A percentile compares a stretch with the other conserved stretches of the same genome.
phyloP scores from a whole-genome alignment of 2,329 filamentous ascomycete species.

The Diaporthe vexans region DNA sequence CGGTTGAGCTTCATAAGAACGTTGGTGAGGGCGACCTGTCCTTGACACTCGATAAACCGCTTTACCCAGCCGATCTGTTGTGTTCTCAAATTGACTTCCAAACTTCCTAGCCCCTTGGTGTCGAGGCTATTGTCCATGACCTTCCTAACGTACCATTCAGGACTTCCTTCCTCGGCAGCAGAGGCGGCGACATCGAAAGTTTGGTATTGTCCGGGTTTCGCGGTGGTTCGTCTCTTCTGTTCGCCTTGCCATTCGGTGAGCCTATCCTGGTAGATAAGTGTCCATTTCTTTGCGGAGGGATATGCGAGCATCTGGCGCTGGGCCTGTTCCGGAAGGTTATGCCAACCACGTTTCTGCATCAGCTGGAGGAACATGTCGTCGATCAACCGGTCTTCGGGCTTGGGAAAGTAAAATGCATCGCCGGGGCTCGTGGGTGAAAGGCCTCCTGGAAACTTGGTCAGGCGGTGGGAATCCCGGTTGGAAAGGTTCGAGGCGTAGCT shows the following conservation, averaged over 20 bases:
- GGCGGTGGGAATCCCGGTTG: constrained; percentile 69
- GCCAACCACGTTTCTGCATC: constrained; percentile 98
- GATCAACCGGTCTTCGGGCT: constrained; percentile 83
- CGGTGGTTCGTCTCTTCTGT: constrained; percentile 85
- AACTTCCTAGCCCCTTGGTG: constrained; percentile 89
- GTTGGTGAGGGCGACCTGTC: constrained; percentile 95
- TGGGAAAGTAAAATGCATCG: constrained; percentile 74
- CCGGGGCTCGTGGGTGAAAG: constrained; percentile 52
- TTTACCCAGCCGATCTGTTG: constrained; percentile 99
- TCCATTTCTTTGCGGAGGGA: constrained; percentile 96
- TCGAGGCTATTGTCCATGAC: constrained; percentile 97
- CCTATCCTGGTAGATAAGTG: constrained; percentile 93
- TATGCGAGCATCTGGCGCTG: constrained; percentile 97
- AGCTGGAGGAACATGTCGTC: constrained; percentile 92
- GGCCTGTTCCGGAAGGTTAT: constrained; percentile 95
- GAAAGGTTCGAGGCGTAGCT: constrained; percentile 64
- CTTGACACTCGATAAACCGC: constrained; percentile 96
- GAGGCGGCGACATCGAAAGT: constrained; percentile 76
- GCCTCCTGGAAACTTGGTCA: constrained; percentile 65
- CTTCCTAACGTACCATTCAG: constrained; percentile 97
- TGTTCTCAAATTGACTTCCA: constrained; percentile 94
- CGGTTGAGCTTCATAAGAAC: constrained; percentile 94
- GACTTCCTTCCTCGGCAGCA: constrained; percentile 94
- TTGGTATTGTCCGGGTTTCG: constrained; percentile 78
- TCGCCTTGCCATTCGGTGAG: constrained; percentile 95